Evolutionary conservation across 768 basidiomycete species (phyloP), one percentile per base, ranked within the genome.

Genomic region (Multifurca ochricompacta): DNA sequence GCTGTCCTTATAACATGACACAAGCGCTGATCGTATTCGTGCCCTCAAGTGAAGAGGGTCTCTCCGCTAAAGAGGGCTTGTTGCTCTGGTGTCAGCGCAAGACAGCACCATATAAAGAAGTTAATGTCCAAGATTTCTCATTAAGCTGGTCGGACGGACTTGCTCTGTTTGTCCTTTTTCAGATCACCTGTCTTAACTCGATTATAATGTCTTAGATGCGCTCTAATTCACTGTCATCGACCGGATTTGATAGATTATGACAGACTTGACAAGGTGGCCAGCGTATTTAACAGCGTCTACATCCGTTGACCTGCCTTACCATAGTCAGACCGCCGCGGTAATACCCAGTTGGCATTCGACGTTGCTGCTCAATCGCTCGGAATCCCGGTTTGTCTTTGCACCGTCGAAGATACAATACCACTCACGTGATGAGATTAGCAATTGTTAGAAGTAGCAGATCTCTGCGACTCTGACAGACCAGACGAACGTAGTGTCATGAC

Each of bases 401-500:
- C n/a, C 6, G 13, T 44, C 31, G 6, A 34, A 51, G n/a, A 37
- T 16, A 46, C 42, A 32, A 28, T 34, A 48, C 48, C 18, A 54
- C 41, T 57, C 56, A 56, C 35, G 34, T 45, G 35, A 6, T 32
- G 40, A 19, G 39, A 42, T 44, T 27, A 96, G 91, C 91, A 89
- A 85, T 74, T 99, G 4, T 79, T 99, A 18, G 96, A 99, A 76
- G 95, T 98, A 0, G 86, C 91, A 51, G 96, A 99, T 74, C 69
- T 99, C 28, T 94, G 91, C 61, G 91, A 93, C 64, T 80, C 83
- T 0, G 74, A 74, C n/a, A 80, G 78, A 43, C 95, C 95, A 0
- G 96, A 99, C 67, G 96, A 99, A 70, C 83, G 92, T 34, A 91
- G 88, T 68, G 90, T 97, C 10, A 97, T 97, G 91, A 97, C 93